Evolutionary conservation across 306 rosid genomes (phyloP).

Genomic region (Pyrus pyrifolia): DNA sequence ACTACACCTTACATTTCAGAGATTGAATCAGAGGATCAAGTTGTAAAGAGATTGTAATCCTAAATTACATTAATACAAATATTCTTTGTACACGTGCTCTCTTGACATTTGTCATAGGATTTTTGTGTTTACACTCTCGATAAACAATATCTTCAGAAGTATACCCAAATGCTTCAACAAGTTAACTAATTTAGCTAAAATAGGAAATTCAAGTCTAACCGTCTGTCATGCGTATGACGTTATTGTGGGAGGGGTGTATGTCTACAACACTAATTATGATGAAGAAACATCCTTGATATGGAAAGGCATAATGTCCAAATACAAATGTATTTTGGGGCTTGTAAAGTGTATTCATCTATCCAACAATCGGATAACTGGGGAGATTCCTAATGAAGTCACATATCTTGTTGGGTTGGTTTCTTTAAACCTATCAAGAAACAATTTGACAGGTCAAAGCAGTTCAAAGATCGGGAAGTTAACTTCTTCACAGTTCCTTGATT

Average conservation of each 20-base stretch:
- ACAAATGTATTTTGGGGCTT: not conserved
- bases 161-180: not conserved
- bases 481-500: not conserved
- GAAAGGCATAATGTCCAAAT: not conserved
- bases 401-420: not conserved
- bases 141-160: not conserved
- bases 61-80: no score
- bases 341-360: not conserved
- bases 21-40: no score
- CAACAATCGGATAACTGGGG: no score
- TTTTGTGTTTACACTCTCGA: not conserved
- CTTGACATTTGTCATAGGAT: no score
- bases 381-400: slow-evolving; percentile 4
- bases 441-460: slow-evolving; percentile 17
- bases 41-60: no score
- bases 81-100: no score
- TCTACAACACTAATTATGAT: no score
- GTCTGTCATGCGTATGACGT: rapidly evolving
- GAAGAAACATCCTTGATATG: not conserved
- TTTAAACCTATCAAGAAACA: slow-evolving; percentile 16
- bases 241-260: no score
- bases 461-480: not conserved
- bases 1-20: no score
- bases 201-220: not conserved
- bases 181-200: not conserved